Base-by-base conservation (phyloP, 2,329 filamentous ascomycete genomes). In the Ophiocordyceps camponoti-rufipedis region DNA sequence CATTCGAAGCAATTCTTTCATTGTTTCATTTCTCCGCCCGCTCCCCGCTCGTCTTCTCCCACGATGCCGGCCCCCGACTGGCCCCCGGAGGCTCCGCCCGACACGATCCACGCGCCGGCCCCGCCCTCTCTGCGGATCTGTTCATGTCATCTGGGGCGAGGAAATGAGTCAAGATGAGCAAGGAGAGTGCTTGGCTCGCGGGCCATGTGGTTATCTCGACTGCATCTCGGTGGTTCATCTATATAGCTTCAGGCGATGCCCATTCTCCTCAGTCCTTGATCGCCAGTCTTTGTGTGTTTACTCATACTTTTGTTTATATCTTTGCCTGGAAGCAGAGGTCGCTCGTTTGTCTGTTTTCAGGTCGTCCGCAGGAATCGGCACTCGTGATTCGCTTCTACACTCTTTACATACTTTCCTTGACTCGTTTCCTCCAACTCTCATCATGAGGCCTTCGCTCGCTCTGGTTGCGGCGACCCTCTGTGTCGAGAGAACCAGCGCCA, bases 371-470 rank as follows among this genome's bases (percentile, higher is more conserved):
- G 23, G 23, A 23, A 23, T 23, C 23, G 23, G 23, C 23, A 5
- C 23, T 23, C 23, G 12, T 33, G 8, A 16, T 38, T 38, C 33
- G 16, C 14, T 38, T n/a, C 16, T 38, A n/a, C 14, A 6, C 33
- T 38, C 14, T 14, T 35, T 14, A 2, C 32, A 33, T n/a, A 12
- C 5, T 14, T 14, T 6, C 12, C n/a, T 38, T n/a, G 12, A n/a
- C 6, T 38, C 33, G 14, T 38, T 38, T 28, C 13, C 18, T 23
- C 13, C 39, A 28, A 23, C 18, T 41, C 13, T 19, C 38, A 19
- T 10, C 43, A 77, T 75, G 70, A 77, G 74, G 70, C 63, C 63
- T 55, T 59, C 63, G 46, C 53, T 68, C 50, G 59, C 69, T 49
- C 48, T 75, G 50, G 53, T 74, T 57, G 68, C 68, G 56, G 58